phyloP scores from a whole-genome alignment of 2,329 filamentous ascomycete species.

The Ceratocystis huliohia region DNA sequence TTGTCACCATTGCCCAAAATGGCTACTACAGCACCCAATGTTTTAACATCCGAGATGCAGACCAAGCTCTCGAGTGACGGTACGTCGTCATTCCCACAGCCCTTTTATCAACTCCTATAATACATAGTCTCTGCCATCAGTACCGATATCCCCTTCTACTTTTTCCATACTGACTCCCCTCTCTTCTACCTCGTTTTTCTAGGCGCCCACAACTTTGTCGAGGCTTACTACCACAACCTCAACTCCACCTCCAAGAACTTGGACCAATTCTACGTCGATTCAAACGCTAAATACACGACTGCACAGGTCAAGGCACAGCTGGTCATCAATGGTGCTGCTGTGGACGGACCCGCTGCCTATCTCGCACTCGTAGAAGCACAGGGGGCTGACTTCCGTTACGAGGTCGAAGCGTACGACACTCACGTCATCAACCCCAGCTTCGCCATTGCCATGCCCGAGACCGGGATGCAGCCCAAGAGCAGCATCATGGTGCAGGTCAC shows the following conservation, averaged over 20 bases:
- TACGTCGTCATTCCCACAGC: constrained; percentile 1
- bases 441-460: constrained; percentile 41
- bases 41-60: constrained; percentile 20
- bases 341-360: constrained; percentile 51
- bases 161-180: background rate
- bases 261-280: constrained; percentile 53
- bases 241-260: constrained; percentile 47
- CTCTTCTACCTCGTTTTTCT: background rate
- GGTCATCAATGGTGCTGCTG: constrained; percentile 62
- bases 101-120: no score
- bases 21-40: constrained; percentile 18
- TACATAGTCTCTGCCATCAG: no score
- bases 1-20: background rate
- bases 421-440: constrained; percentile 64
- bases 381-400: constrained; percentile 48
- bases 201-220: constrained; percentile 22
- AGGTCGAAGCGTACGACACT: constrained; percentile 62
- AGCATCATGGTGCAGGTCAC: constrained; percentile 62
- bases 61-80: constrained; percentile 21
- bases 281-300: constrained; percentile 18
- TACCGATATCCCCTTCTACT: background rate
- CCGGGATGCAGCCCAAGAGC: constrained; percentile 43
- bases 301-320: constrained; percentile 49
- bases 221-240: constrained; percentile 58
- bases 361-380: constrained; percentile 56